A percentile compares a stretch with the other conserved stretches of the same genome.
These are phyloP conservation scores for Solioccasus polychromus DNA, from an alignment of 768 basidiomycete genomes.

Conservation along the genomic window DNA sequence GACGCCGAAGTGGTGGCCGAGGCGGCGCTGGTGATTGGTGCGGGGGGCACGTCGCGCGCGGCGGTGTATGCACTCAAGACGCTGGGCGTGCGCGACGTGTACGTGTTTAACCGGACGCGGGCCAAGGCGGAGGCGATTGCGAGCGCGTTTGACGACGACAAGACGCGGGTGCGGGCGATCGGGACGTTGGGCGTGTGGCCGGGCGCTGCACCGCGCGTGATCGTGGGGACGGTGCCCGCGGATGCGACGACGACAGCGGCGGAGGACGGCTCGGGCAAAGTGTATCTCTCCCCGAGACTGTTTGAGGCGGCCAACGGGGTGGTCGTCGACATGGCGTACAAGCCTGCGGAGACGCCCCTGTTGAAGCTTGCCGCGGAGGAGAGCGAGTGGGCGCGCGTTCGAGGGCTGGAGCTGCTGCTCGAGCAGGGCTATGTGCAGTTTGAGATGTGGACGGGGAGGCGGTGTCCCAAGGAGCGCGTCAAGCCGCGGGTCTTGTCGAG, in stretches of 20 bases:
- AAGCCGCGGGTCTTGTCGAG: conserved; percentile 46
- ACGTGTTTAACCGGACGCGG: conserved; percentile 84
- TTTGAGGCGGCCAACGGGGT: conserved; percentile 64
- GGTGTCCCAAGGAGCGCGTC: conserved; percentile 50
- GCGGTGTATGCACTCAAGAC: conserved; percentile 85
- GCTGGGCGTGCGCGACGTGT: conserved; percentile 67
- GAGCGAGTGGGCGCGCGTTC: conserved; percentile 64
- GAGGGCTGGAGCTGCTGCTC: conserved; percentile 79
- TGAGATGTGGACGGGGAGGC: conserved; percentile 73
- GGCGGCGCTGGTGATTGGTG: conserved; percentile 84
- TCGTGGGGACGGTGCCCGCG: conserved; percentile 88
- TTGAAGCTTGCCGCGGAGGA: conserved; percentile 50
- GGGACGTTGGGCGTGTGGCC: conserved; percentile 57
- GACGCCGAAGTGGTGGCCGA: conserved; percentile 20
- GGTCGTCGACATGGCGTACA: conserved; percentile 94
- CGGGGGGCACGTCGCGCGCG: conserved; percentile 92
- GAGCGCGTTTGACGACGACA: conserved; percentile 48
- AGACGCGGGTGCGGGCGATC: conserved; percentile 55
- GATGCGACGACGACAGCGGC: conserved; percentile 45
- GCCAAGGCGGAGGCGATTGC: conserved; percentile 71
- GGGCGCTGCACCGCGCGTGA: conserved; percentile 57
- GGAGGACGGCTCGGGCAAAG: conserved; percentile 15
- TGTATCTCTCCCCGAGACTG: conserved; percentile 55
- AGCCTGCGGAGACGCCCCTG: conserved; percentile 81
- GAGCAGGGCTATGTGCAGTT: conserved; percentile 90